Base-by-base conservation (phyloP, 805 yeast genomes). In the Wickerhamomyces subpelliculosus region DNA sequence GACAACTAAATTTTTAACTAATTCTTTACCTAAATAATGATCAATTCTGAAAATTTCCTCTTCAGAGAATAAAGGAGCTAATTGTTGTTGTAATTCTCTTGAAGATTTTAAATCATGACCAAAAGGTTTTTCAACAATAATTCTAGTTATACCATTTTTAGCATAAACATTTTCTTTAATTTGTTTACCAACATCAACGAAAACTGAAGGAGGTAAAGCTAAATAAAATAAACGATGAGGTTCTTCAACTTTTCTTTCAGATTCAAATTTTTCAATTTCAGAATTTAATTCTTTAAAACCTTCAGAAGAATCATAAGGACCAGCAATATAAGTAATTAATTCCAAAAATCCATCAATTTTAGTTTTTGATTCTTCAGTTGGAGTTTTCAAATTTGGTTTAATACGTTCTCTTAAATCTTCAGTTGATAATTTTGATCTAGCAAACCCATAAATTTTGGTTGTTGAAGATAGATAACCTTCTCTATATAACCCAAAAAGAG, bases 11-110 rank as follows among this genome's bases (percentile, higher is more conserved):
- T 90, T 93, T 72, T 90, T 93, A 40, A 93, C 97, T 89, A 93
- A 79, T 68, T 93, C 98, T 68, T 93, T 93, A 49, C 98, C 98
- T 53, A 93, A 72, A 61, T 93, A 93, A 65, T 93, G 98, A 66
- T 93, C 98, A 52, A 93, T 93, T 70, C 98, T 81, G 71, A 75
- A 93, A 35, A 90, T 69, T 68, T 93, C 97, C 4, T 83, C 89
- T 65, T 93, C 98, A 20, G 75, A 64, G 77, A 89, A 90, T 35
- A 89, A 64, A 16, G 97, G 97, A 14, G 89, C 78, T 52, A 93
- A 72, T 44, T 75, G 72, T 40, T 65, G 55, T 67, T 88, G 96
- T 57, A 93, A 69, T 51, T 77, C 80, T 53, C 86, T 75, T 4
- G 95, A 78, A 37, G 87, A 71, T 43, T 72, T 74, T 52, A 93